These are phyloP conservation scores for Asterionellopsis glacialis DNA, from an alignment of 108 stramenopile species.

Conservation along the genomic window DNA sequence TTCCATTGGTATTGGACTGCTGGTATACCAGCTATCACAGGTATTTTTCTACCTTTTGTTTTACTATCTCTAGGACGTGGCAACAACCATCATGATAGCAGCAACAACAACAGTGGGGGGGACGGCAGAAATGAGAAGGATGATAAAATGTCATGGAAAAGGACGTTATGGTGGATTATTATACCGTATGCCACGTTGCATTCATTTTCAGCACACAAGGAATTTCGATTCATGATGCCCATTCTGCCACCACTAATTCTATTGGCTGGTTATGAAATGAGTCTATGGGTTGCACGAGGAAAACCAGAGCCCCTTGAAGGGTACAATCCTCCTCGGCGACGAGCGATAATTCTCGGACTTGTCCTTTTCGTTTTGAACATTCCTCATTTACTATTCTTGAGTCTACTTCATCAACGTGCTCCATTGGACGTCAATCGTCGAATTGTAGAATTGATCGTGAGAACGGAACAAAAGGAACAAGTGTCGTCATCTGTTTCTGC, in stretches of 20 bases:
- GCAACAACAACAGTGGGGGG: not conserved
- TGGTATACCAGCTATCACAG: slow-evolving; percentile 73
- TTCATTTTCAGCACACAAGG: slow-evolving; percentile 91
- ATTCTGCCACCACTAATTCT: slow-evolving; percentile 82
- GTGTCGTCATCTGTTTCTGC: slow-evolving; percentile 10
- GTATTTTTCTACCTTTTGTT: slow-evolving; percentile 54
- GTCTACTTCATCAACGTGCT: slow-evolving; percentile 67
- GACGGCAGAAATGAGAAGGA: not conserved
- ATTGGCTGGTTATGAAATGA: slow-evolving; percentile 37
- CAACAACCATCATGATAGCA: not conserved
- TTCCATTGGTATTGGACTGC: slow-evolving; percentile 79
- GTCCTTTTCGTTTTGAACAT: slow-evolving; percentile 31
- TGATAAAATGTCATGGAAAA: not conserved
- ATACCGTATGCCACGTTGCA: slow-evolving; percentile 52
- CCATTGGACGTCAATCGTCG: slow-evolving; percentile 55
- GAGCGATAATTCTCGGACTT: not conserved
- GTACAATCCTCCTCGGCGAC: not conserved
- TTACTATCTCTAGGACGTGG: slow-evolving; percentile 15
- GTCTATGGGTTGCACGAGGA: not conserved
- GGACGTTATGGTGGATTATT: slow-evolving; percentile 48
- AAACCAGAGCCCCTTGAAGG: not conserved
- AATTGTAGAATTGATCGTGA: too few relatives aligned
- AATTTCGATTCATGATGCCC: slow-evolving; percentile 92
- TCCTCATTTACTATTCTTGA: slow-evolving; percentile 50
- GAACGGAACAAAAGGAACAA: not conserved